These are phyloP conservation scores for Debaryomyces coudertii DNA, from an alignment of 1,139 yeast genomes.

Conservation along the genomic window DNA sequence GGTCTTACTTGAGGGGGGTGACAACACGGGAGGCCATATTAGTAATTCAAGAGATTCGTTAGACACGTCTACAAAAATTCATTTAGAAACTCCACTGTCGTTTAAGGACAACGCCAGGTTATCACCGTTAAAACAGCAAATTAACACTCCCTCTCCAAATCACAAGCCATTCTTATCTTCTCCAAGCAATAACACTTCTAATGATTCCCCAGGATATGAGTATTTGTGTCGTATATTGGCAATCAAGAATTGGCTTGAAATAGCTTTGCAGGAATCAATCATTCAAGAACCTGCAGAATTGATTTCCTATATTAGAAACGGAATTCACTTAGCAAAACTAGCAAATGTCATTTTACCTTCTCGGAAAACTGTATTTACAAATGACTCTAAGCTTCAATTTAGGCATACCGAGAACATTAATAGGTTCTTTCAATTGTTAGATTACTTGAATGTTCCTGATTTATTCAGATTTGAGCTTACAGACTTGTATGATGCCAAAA, in stretches of 20 bases:
- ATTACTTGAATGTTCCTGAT: slow-evolving; percentile 76
- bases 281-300: slow-evolving; percentile 56
- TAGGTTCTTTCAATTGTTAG: slow-evolving; percentile 74
- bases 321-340: slow-evolving; percentile 81
- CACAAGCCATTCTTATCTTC: slow-evolving; percentile 29
- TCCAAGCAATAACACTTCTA: slow-evolving; percentile 33
- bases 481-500: slow-evolving; percentile 89
- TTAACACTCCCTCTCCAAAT: slow-evolving; percentile 19
- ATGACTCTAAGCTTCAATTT: slow-evolving; percentile 67
- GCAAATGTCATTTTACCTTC: slow-evolving; percentile 74
- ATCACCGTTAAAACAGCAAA: slow-evolving; percentile 20
- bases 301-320: slow-evolving; percentile 68
- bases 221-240: slow-evolving; percentile 88
- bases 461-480: slow-evolving; percentile 87
- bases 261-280: slow-evolving; percentile 52
- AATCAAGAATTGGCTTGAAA: slow-evolving; percentile 61
- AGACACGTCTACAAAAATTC: slow-evolving; percentile 18
- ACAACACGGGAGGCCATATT: slow-evolving; percentile 21
- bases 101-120: slow-evolving; percentile 13
- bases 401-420: slow-evolving; percentile 93
- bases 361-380: slow-evolving; percentile 47
- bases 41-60: slow-evolving; percentile 17
- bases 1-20: slow-evolving; percentile 17
- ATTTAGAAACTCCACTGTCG: slow-evolving; percentile 5
- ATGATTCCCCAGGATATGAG: slow-evolving; percentile 59